Conservation (phyloP, 176 grass and related monocot genomes). For the Paspalum vaginatum region DNA sequence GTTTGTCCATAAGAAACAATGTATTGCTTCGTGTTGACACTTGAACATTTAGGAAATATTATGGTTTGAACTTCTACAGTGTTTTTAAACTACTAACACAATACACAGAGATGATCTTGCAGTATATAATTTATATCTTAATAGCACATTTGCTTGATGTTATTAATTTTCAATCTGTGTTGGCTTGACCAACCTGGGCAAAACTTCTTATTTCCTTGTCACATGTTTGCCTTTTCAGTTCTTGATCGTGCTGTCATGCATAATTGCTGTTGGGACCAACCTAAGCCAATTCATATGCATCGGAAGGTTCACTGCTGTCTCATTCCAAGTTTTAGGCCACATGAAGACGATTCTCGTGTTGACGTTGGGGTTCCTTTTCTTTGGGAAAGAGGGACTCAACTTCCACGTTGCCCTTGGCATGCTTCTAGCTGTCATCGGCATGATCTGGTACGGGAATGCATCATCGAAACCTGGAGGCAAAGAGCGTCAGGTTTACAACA, state of each 20-base stretch:
- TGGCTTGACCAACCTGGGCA: background rate
- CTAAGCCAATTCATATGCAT: conserved; percentile 78
- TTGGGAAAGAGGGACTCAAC: conserved; percentile 67
- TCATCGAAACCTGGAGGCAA: conserved; percentile 68
- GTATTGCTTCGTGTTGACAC: background rate
- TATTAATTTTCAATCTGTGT: background rate
- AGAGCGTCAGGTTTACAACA: conserved; percentile 45
- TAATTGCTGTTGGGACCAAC: conserved; percentile 66
- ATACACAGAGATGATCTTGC: background rate
- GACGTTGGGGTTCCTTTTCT: conserved; percentile 63
- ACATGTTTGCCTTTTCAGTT: conserved; percentile 43
- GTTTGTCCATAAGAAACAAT: background rate
- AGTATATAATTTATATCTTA: background rate
- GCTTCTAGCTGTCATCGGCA: conserved; percentile 58
- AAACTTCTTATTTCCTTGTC: background rate
- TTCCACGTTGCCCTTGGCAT: conserved; percentile 61
- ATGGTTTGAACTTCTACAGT: background rate
- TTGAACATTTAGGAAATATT: background rate
- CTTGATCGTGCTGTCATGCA: conserved; percentile 60
- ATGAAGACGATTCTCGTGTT: conserved; percentile 75
- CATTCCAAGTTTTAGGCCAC: conserved; percentile 76
- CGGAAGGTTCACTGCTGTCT: conserved; percentile 64
- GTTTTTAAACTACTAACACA: background rate
- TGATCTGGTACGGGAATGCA: conserved; percentile 72
- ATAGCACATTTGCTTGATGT: background rate